Conservation (phyloP, 1,284 basidiomycete genomes). For the Ceratobasidium sp. region DNA sequence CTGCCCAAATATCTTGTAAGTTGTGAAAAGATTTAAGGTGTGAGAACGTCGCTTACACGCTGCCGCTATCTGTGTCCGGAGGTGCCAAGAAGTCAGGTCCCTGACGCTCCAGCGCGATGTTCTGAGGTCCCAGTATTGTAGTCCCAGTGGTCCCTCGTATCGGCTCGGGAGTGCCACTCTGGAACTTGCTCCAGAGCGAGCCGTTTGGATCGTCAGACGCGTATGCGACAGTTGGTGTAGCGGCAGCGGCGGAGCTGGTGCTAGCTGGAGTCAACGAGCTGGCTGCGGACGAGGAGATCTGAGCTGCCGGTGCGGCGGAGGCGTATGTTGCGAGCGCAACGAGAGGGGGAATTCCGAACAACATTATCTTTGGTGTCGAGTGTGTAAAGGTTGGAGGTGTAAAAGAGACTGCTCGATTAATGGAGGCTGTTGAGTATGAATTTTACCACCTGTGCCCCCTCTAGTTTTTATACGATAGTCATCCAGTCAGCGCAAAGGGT, state of each 20-base stretch:
- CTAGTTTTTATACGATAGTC: too few species aligned
- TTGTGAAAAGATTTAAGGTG: too few species aligned
- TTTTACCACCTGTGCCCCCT: too few species aligned
- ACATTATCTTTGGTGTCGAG: neutral
- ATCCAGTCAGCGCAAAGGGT: too few species aligned
- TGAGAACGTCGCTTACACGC: slow-evolving; percentile 62
- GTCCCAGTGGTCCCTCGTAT: slow-evolving; percentile 65
- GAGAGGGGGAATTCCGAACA: neutral
- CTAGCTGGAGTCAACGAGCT: neutral
- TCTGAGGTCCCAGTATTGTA: slow-evolving; percentile 69
- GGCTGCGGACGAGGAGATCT: neutral
- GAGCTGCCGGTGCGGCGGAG: neutral
- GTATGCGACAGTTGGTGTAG: slow-evolving; percentile 49
- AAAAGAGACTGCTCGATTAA: too few species aligned
- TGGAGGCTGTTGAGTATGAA: too few species aligned
- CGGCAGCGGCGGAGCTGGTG: neutral
- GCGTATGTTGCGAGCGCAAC: slow-evolving; percentile 6
- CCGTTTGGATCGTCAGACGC: slow-evolving; percentile 68
- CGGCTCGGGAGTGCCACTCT: slow-evolving; percentile 56
- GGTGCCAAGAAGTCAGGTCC: slow-evolving; percentile 75
- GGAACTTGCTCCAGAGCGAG: slow-evolving; percentile 55
- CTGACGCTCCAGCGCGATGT: slow-evolving; percentile 65
- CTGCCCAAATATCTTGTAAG: slow-evolving; percentile 53
- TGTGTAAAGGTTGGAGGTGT: too few species aligned
- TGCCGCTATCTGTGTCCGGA: slow-evolving; percentile 75